Conservation (phyloP, 2,329 filamentous ascomycete species). For the Talaromyces verruculosus region DNA sequence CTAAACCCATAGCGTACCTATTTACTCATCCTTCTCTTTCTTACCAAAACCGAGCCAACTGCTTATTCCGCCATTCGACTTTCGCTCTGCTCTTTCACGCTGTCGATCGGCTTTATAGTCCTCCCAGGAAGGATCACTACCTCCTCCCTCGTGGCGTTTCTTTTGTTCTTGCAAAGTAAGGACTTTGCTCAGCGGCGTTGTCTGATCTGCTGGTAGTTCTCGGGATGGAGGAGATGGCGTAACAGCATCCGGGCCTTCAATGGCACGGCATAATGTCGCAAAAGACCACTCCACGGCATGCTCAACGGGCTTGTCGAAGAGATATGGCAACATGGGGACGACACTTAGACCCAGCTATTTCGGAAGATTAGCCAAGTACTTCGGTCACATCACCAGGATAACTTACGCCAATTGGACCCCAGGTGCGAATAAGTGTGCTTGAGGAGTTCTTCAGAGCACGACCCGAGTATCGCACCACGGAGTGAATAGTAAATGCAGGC, state of each 20-base stretch:
- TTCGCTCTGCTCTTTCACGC: conserved; percentile 32
- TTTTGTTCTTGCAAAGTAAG: conserved; percentile 27
- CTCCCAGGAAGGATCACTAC: conserved; percentile 32
- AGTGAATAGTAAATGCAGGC: conserved; percentile 91
- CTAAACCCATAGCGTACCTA: neutral
- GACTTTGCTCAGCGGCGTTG: conserved; percentile 27
- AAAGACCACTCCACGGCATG: conserved; percentile 87
- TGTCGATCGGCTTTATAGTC: conserved; percentile 35
- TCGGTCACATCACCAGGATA: neutral
- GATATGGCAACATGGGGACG: conserved; percentile 77
- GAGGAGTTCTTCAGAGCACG: conserved; percentile 79
- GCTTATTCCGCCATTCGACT: conserved; percentile 25
- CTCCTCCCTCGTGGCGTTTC: conserved; percentile 21
- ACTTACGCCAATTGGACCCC: conserved; percentile 85
- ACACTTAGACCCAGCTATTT: conserved; percentile 63
- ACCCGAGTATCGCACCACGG: conserved; percentile 85
- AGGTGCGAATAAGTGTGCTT: conserved; percentile 74
- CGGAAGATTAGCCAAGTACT: neutral
- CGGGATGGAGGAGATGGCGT: conserved; percentile 30
- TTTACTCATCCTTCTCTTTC: conserved; percentile 23
- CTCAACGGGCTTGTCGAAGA: conserved; percentile 93
- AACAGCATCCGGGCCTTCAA: conserved; percentile 66
- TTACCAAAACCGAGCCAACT: conserved; percentile 23
- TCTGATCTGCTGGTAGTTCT: conserved; percentile 23
- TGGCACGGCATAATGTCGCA: conserved; percentile 72